Percentiles rank a stretch among this genome's conserved stretches.
Conservation (phyloP, 2,329 filamentous ascomycete genomes). For the Ascosphaera aggregata region DNA sequence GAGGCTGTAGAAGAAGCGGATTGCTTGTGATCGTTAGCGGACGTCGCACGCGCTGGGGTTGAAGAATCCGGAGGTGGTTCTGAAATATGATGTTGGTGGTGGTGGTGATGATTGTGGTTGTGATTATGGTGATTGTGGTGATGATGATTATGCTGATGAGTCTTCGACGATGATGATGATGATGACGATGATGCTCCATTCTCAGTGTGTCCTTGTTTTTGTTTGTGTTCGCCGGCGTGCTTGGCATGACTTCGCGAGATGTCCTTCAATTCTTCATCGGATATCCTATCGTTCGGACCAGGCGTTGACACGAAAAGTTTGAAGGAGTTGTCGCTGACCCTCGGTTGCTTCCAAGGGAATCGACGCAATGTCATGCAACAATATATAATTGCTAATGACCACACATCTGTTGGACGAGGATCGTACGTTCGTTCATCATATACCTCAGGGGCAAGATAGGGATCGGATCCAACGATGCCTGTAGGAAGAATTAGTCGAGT, state of each 20-base stretch:
- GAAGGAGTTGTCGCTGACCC: slow-evolving; percentile 80
- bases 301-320: slow-evolving; percentile 77
- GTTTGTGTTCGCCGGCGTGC: slow-evolving; percentile 1
- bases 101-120: slow-evolving; percentile 6
- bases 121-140: not conserved
- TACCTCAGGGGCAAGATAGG: slow-evolving; percentile 89
- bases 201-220: slow-evolving; percentile 3
- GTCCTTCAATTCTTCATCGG: slow-evolving; percentile 17
- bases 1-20: not conserved
- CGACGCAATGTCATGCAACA: slow-evolving; percentile 93
- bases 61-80: not conserved
- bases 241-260: slow-evolving; percentile 4
- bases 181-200: slow-evolving; percentile 3
- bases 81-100: slow-evolving; percentile 6
- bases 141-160: not conserved
- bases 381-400: slow-evolving; percentile 96
- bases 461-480: slow-evolving; percentile 72
- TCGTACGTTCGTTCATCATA: slow-evolving; percentile 90
- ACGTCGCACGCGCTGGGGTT: not conserved
- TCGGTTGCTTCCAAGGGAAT: slow-evolving; percentile 93
- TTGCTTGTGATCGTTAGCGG: not conserved
- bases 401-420: slow-evolving; percentile 81
- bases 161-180: slow-evolving; percentile 1
- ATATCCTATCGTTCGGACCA: slow-evolving; percentile 37
- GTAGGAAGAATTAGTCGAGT: slow-evolving; percentile 4